Conservation (phyloP, 2,329 filamentous ascomycete species). For the Cladophialophora carrionii region DNA sequence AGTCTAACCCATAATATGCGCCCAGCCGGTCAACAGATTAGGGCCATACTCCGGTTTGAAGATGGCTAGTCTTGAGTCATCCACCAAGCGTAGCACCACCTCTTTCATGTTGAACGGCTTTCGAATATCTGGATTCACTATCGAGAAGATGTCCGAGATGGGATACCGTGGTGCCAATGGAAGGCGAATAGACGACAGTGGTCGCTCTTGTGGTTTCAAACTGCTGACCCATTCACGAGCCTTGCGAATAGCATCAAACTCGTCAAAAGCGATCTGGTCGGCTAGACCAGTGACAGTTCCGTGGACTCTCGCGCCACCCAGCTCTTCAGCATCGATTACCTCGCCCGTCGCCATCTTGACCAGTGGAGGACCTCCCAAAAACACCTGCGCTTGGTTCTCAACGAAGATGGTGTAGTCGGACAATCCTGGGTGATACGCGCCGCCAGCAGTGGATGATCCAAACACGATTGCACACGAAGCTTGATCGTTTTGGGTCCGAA, state of each 20-base stretch:
- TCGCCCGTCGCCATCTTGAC: constrained; percentile 56
- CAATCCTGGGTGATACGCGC: constrained; percentile 49
- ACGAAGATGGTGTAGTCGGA: constrained; percentile 53
- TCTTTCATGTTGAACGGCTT: constrained; percentile 48
- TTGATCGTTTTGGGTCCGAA: constrained; percentile 45
- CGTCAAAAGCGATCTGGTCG: constrained; percentile 51
- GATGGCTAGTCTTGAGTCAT: constrained; percentile 46
- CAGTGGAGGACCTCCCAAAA: constrained; percentile 51
- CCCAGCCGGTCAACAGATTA: constrained; percentile 47
- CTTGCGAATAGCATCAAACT: constrained; percentile 51
- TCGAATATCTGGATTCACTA: constrained; percentile 49
- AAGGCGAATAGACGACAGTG: constrained; percentile 12
- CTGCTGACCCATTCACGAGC: constrained; percentile 46
- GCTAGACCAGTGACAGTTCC: constrained; percentile 49
- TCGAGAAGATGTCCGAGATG: constrained; percentile 44
- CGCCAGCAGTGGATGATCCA: constrained; percentile 51
- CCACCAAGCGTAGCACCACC: constrained; percentile 49
- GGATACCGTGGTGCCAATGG: constrained; percentile 43
- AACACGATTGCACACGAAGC: constrained; percentile 52
- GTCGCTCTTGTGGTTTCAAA: constrained; percentile 26
- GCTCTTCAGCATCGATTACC: constrained; percentile 47
- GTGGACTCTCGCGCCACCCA: constrained; percentile 51
- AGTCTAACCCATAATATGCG: constrained; percentile 45
- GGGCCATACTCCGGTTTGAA: constrained; percentile 51
- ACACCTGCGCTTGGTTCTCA: constrained; percentile 51